Evolutionary conservation across 371 early-diverging fungal species (phyloP).

Genomic region (Rhizopus sp.): DNA sequence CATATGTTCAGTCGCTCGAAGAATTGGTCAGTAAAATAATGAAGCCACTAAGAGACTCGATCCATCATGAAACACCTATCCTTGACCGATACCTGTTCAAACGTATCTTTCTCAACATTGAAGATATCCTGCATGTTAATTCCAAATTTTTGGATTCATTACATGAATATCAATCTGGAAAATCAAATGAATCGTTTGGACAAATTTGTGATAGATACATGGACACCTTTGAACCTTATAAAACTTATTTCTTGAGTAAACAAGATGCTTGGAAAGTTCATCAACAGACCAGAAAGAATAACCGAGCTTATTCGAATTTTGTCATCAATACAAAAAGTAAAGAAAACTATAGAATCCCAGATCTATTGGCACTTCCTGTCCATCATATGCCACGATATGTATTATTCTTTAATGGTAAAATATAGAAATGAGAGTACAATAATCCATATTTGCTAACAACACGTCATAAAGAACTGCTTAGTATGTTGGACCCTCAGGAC

Average conservation of each 20-base stretch:
- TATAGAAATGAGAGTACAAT: background rate
- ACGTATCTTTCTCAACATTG: conserved; percentile 29
- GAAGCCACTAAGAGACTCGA: conserved; percentile 21
- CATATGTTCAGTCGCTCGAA: conserved; percentile 22
- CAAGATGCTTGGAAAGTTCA: conserved; percentile 13
- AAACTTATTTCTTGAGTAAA: conserved; percentile 21
- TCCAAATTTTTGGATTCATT: conserved; percentile 21
- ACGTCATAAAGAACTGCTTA: conserved; percentile 10
- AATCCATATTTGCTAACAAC: background rate
- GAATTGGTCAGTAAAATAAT: conserved; percentile 22
- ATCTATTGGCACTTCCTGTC: conserved; percentile 23
- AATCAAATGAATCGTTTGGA: conserved; percentile 21
- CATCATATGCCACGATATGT: conserved; percentile 32
- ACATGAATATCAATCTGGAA: conserved; percentile 10
- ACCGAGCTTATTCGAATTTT: conserved; percentile 18
- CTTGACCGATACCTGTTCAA: conserved; percentile 26
- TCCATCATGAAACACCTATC: conserved; percentile 15
- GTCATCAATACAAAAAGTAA: conserved; percentile 15
- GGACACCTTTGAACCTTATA: conserved; percentile 24
- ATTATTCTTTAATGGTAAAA: conserved; percentile 18
- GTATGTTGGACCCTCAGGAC: conserved; percentile 14
- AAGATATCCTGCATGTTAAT: conserved; percentile 25
- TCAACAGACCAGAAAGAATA: conserved; percentile 20
- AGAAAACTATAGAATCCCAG: conserved; percentile 18
- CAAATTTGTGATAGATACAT: conserved; percentile 20